Conservation (phyloP, 2,329 filamentous ascomycete genomes). For the Verticillium longisporum region DNA sequence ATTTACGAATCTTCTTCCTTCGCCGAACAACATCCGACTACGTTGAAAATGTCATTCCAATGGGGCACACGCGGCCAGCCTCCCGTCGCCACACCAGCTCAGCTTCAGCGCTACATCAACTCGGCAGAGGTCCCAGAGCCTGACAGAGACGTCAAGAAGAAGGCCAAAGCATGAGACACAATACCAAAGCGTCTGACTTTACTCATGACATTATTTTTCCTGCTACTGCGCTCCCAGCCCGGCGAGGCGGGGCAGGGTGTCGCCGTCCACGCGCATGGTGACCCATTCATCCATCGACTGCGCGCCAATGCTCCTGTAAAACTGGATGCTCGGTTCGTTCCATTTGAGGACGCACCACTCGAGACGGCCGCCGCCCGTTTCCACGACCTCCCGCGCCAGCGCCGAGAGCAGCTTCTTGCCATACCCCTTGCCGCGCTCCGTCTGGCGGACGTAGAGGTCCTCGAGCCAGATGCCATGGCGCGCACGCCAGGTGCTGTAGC, state of each 20-base stretch:
- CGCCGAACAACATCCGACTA: conserved; percentile 26
- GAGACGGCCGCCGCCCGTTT: conserved; percentile 65
- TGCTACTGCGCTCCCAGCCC: conserved; percentile 17
- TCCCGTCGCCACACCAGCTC: background rate
- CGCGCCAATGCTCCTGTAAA: conserved; percentile 71
- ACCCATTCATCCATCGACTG: conserved; percentile 65
- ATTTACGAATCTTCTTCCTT: conserved; percentile 38
- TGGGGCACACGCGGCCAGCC: conserved; percentile 35
- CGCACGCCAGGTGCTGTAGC: conserved; percentile 91
- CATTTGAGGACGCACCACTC: conserved; percentile 92
- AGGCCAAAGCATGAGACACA: background rate
- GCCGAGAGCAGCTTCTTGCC: conserved; percentile 68
- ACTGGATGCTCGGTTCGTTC: conserved; percentile 85
- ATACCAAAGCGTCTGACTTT: background rate
- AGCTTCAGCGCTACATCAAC: background rate
- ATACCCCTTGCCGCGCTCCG: conserved; percentile 69
- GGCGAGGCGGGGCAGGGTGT: conserved; percentile 55
- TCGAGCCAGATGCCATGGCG: conserved; percentile 86
- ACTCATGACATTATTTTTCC: background rate
- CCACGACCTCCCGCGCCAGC: conserved; percentile 71
- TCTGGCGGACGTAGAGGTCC: conserved; percentile 75
- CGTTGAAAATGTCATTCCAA: conserved; percentile 25
- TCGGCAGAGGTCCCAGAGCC: background rate
- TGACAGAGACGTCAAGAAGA: background rate
- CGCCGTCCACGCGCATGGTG: conserved; percentile 66